Evolutionary conservation across 129 eudicot species (phyloP), one percentile per base, ranked within the genome.

Genomic region (Tanacetum coccineum): DNA sequence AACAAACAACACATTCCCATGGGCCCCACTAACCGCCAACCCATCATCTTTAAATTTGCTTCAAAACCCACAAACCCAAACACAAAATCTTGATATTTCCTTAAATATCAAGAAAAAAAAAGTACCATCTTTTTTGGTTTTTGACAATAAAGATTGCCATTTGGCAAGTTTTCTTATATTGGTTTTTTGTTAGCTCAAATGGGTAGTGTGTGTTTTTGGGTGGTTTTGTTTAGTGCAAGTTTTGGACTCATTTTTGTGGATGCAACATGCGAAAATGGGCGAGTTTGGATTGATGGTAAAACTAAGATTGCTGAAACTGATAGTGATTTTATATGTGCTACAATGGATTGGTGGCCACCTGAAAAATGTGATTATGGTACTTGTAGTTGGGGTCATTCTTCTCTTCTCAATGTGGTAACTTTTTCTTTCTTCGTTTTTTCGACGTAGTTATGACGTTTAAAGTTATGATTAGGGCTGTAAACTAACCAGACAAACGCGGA

Each of bases 261-360:
- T 45, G 66, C 87, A 59, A 71, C 67, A 62, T 52, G 53, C 20
- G 81, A 46, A 18, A 64, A 66, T 71, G 93, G 83, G 49, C 70
- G 21, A 44, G 86, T 67, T 47, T 72, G 68, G 18, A 76, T 88
- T 21, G 85, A 86, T 72, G 95, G 87, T 45, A 64, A 57, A 49
- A 55, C 10, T 42, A 48, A 61, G 70, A 83, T 91, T 76, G 96
- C 79, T 49, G 72, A 52, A 57, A 87, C 66, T 15, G 94, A 91
- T 59, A 66, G 17, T 60, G 82, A 93, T 70, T 93, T 80, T 70
- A 45, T 93, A 9, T 93, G 99, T 74, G 93, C 95, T 4, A 93
- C 99, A 3, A 19, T 93, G 74, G 99, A 93, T 77, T 93, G 98
- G 98, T 93, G 96, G 98, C 98, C 96, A 59, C 92, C 96, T 72